Conservation (phyloP, 139 green algal genomes). For the Chlamydomonas urium region DNA sequence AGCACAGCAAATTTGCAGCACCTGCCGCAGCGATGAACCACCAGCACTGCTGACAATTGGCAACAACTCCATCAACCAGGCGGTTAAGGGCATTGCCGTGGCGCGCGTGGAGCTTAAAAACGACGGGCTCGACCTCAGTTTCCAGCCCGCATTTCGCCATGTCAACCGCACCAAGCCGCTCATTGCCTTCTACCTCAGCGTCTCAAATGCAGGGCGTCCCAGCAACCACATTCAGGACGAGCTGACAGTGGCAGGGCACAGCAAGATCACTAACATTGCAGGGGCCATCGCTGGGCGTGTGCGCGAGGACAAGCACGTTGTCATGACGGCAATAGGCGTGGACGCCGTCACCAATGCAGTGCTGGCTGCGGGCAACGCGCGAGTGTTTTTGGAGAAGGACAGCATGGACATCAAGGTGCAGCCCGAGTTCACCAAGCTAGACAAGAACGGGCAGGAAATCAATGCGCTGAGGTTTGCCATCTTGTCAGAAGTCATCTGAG, state of each 20-base stretch:
- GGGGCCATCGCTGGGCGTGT: constrained; percentile 32
- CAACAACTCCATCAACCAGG: constrained; percentile 27
- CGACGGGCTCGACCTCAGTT: constrained; percentile 42
- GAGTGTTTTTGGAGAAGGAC: constrained; percentile 40
- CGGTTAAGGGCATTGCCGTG: constrained; percentile 39
- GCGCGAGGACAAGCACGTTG: constrained; percentile 14
- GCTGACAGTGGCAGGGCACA: neutral
- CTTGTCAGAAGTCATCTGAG: constrained; percentile 26
- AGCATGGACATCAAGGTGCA: constrained; percentile 7
- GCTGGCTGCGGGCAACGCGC: constrained; percentile 52
- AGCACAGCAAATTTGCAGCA: neutral
- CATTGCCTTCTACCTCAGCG: constrained; percentile 59
- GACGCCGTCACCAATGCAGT: constrained; percentile 58
- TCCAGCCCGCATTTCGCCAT: constrained; percentile 64
- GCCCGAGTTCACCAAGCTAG: constrained; percentile 36
- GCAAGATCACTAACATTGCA: constrained; percentile 24
- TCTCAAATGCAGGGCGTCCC: neutral
- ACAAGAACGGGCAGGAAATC: constrained; percentile 12
- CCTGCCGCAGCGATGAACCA: constrained; percentile 19
- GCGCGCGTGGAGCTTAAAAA: constrained; percentile 28
- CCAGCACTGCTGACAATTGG: constrained; percentile 57
- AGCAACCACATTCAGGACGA: neutral
- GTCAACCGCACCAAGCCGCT: constrained; percentile 43
- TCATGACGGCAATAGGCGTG: constrained; percentile 26
- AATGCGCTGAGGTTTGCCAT: constrained; percentile 17